Conservation (phyloP, 2,329 filamentous ascomycete genomes). For the Fusarium stilboides region DNA sequence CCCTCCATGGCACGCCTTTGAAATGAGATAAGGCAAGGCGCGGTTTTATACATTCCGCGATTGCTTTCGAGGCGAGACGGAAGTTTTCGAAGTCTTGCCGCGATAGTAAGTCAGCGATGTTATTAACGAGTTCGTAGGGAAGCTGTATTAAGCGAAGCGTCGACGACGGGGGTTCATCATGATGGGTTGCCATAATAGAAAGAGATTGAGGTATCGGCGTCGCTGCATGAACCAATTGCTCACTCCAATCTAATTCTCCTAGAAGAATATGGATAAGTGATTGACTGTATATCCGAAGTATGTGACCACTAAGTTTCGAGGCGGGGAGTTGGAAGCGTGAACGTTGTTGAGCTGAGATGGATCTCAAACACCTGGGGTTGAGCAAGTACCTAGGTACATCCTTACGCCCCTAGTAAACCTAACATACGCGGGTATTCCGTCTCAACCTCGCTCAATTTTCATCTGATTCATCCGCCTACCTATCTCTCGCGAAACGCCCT, state of each 20-base stretch:
- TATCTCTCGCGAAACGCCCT: not conserved
- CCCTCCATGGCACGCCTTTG: constrained; percentile 60
- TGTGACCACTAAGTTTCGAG: too few species aligned
- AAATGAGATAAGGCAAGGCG: constrained; percentile 53
- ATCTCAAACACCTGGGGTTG: not conserved
- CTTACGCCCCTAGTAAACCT: constrained; percentile 17
- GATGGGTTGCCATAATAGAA: not conserved
- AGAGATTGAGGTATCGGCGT: not conserved
- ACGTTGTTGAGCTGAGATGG: too few species aligned
- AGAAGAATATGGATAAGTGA: too few species aligned
- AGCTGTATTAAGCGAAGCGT: constrained; percentile 39
- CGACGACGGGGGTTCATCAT: not conserved
- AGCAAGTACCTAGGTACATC: not conserved
- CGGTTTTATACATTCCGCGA: constrained; percentile 11
- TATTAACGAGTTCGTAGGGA: constrained; percentile 59
- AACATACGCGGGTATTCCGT: constrained; percentile 14
- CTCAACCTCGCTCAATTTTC: constrained; percentile 22
- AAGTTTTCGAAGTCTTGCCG: constrained; percentile 57
- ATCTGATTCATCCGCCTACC: constrained; percentile 1
- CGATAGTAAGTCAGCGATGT: constrained; percentile 61
- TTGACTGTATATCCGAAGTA: too few species aligned
- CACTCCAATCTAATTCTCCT: not conserved
- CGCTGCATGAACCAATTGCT: too few species aligned
- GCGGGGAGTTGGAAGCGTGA: too few species aligned
- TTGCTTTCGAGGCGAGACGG: constrained; percentile 51